Conservation (phyloP, 306 rosid species). For the Clitoria ternatea region DNA sequence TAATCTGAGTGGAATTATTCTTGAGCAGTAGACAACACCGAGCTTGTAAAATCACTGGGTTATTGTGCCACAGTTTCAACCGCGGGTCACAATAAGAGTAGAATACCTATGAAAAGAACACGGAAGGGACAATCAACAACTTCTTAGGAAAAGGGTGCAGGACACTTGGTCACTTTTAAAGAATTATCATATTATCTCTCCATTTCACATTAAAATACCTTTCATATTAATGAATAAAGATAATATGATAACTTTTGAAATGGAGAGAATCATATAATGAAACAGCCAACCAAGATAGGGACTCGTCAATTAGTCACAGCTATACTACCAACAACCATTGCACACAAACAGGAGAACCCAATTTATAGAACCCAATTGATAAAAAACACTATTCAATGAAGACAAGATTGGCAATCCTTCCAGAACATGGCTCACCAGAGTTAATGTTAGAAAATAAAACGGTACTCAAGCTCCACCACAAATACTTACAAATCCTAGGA, state of each 20-base stretch:
- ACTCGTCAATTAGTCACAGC: background rate
- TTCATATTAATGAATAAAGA: too few relatives aligned
- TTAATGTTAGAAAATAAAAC: background rate
- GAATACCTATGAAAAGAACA: background rate
- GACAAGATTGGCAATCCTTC: background rate
- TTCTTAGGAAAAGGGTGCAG: conserved; percentile 7
- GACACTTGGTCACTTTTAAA: background rate
- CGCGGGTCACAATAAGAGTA: background rate
- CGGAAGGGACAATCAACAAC: background rate
- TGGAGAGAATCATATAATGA: too few relatives aligned
- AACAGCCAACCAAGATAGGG: background rate
- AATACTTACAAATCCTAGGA: background rate
- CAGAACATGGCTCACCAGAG: background rate
- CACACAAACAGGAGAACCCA: background rate
- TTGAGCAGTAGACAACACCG: background rate
- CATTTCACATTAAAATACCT: too few relatives aligned
- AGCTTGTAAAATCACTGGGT: background rate
- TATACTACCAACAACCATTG: background rate
- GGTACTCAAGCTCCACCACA: background rate
- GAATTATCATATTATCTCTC: too few relatives aligned
- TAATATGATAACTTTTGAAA: too few relatives aligned
- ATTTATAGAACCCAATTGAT: too few relatives aligned
- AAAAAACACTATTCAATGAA: background rate
- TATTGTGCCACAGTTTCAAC: background rate
- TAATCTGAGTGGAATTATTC: background rate